Percentiles rank a stretch among this genome's conserved stretches.
Conservation (phyloP, 805 yeast species). For the Wickerhamomyces bovis region DNA sequence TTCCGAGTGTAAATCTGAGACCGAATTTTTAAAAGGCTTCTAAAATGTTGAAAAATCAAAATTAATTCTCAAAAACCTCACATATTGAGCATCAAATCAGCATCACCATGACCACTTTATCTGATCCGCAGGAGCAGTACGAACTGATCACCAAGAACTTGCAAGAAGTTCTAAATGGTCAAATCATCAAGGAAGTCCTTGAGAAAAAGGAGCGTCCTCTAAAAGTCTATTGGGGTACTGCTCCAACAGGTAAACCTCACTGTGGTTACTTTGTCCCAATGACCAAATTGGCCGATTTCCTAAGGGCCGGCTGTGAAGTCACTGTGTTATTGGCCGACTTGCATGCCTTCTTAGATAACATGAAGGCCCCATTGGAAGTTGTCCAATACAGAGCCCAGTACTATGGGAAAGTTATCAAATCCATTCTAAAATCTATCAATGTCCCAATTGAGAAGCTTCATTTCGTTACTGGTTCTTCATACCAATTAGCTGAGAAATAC, state of each 20-base stretch:
- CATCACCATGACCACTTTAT: slow-evolving; percentile 8
- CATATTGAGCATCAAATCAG: neutral
- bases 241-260: slow-evolving; percentile 98
- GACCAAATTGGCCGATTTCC: slow-evolving; percentile 92
- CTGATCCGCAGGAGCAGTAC: slow-evolving; percentile 57
- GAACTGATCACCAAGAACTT: slow-evolving; percentile 75
- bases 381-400: slow-evolving; percentile 85
- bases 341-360: slow-evolving; percentile 95
- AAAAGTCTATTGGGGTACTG: slow-evolving; percentile 97
- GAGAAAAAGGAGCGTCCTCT: slow-evolving; percentile 79
- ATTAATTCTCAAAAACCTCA: neutral
- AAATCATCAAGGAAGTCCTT: slow-evolving; percentile 77
- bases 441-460: slow-evolving; percentile 87
- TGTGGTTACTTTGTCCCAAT: slow-evolving; percentile 98
- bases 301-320: slow-evolving; percentile 94
- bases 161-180: slow-evolving; percentile 87
- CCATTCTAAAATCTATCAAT: slow-evolving; percentile 77
- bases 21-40: neutral
- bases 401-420: slow-evolving; percentile 78
- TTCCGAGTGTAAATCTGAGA: neutral
- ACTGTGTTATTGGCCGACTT: slow-evolving; percentile 88
- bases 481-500: slow-evolving; percentile 72
- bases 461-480: slow-evolving; percentile 85
- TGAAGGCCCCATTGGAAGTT: slow-evolving; percentile 96
- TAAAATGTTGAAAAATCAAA: neutral